Evolutionary conservation across 2,329 filamentous ascomycete species (phyloP), one percentile per base, ranked within the genome.

Genomic region (Xylaria sp.): DNA sequence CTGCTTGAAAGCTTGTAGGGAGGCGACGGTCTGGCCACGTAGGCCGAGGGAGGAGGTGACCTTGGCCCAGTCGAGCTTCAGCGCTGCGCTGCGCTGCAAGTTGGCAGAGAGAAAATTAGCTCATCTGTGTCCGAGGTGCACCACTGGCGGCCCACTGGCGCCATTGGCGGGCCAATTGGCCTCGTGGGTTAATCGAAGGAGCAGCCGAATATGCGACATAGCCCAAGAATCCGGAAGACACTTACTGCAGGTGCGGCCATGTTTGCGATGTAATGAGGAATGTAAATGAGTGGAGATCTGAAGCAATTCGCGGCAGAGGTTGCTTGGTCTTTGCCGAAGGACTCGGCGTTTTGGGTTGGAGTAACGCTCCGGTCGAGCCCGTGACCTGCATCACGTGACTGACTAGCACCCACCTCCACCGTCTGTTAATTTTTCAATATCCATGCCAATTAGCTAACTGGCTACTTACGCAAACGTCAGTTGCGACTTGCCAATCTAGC

Each of bases 31-130:
- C 86, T 94, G 93, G 82, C 96, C 96, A 83, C 93, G 93, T 83
- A 99, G 93, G 82, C 95, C 95, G 79, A 99, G 94, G 80, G 95
- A 97, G 85, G 89, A 90, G 84, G 92, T 92, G 80, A 99, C 90
- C 86, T 97, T 96, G 85, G 90, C 90, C 96, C 96, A 99, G 91
- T 99, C 96, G 88, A 99, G 90, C 90, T 98, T 99, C 85, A 97
- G 90, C 84, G 95, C 94, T 88, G 95, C 94, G 89, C 93, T 97
- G 89, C 94, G 92, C 95, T 98, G 83, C 82, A 70, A 67, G 65
- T 65, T 58, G 34, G 53, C 59, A 62, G 69, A 74, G 69, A 75
- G 74, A 79, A 85, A 87, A 87, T 88, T 87, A 88, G 86, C 85
- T 87, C 85, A 85, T 75, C 65, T 53, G 66, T 70, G 54, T 17